A percentile compares a stretch with the other conserved stretches of the same genome.
These are phyloP conservation scores for Ascochyta clinopodiicola DNA, from an alignment of 2,329 filamentous ascomycete species.

Conservation along the genomic window DNA sequence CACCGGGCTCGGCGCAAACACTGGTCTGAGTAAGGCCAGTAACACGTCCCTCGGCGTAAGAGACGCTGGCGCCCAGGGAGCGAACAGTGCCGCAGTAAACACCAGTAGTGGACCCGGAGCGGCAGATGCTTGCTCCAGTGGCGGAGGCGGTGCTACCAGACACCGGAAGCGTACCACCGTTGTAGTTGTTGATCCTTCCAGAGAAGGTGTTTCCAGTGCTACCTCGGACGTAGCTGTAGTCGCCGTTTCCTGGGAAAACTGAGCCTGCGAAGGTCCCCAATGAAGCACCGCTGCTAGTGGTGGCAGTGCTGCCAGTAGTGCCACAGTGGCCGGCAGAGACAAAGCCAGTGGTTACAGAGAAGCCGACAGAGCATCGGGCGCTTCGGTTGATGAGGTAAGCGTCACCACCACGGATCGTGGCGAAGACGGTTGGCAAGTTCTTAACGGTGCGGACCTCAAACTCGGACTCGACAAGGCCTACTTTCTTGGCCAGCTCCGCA, in stretches of 20 bases:
- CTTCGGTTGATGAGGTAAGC: conserved; percentile 48
- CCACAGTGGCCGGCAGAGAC: conserved; percentile 53
- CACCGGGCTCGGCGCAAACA: conserved; percentile 53
- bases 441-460: conserved; percentile 48
- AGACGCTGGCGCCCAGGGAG: conserved; percentile 46
- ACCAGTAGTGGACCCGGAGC: conserved; percentile 52
- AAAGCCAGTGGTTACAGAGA: conserved; percentile 52
- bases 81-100: conserved; percentile 50
- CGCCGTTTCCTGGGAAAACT: conserved; percentile 50
- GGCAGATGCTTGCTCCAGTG: conserved; percentile 50
- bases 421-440: conserved; percentile 45
- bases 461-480: conserved; percentile 47
- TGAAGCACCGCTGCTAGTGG: conserved; percentile 41
- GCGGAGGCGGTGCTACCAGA: conserved; percentile 49
- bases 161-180: conserved; percentile 40
- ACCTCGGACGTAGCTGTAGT: conserved; percentile 50
- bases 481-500: conserved; percentile 46
- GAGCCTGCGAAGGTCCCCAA: conserved; percentile 50
- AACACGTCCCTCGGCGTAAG: conserved; percentile 50
- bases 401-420: conserved; percentile 48
- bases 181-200: conserved; percentile 46
- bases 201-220: conserved; percentile 41
- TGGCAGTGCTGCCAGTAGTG: conserved; percentile 37
- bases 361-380: conserved; percentile 51
- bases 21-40: conserved; percentile 52